These are phyloP conservation scores for Termitomyces titanicus DNA, from an alignment of 768 basidiomycete species.

Conservation along the genomic window DNA sequence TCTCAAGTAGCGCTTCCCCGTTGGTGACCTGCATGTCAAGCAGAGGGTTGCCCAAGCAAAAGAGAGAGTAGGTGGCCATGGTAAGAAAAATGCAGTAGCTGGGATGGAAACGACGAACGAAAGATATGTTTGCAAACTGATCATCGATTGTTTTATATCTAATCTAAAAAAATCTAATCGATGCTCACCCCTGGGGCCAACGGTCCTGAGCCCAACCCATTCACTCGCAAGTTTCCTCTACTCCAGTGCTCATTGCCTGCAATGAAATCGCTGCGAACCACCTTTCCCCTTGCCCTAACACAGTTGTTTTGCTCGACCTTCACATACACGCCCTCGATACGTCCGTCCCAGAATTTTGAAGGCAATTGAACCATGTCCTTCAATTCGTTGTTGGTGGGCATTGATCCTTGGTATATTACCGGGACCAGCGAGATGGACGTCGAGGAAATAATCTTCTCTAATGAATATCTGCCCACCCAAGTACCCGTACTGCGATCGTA, in stretches of 20 bases:
- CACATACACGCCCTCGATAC: conserved; percentile 55
- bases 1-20: conserved; percentile 80
- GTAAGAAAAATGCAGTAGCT: conserved; percentile 3
- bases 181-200: background rate
- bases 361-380: conserved; percentile 39
- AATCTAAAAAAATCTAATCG: conserved; percentile 25
- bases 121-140: background rate
- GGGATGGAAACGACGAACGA: background rate
- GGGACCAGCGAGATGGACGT: conserved; percentile 44
- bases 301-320: conserved; percentile 42
- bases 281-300: conserved; percentile 46
- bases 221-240: conserved; percentile 34
- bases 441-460: conserved; percentile 29
- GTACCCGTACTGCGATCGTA: conserved; percentile 45
- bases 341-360: conserved; percentile 44
- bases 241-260: conserved; percentile 63
- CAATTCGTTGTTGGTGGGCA: conserved; percentile 38
- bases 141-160: conserved; percentile 11
- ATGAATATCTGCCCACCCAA: conserved; percentile 35
- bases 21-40: conserved; percentile 93
- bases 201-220: conserved; percentile 32
- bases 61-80: conserved; percentile 54
- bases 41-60: conserved; percentile 94
- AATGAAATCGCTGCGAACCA: conserved; percentile 59
- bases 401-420: conserved; percentile 35